phyloP scores from a whole-genome alignment of 1,139 yeast species.

The Suhomyces coccinellae region DNA sequence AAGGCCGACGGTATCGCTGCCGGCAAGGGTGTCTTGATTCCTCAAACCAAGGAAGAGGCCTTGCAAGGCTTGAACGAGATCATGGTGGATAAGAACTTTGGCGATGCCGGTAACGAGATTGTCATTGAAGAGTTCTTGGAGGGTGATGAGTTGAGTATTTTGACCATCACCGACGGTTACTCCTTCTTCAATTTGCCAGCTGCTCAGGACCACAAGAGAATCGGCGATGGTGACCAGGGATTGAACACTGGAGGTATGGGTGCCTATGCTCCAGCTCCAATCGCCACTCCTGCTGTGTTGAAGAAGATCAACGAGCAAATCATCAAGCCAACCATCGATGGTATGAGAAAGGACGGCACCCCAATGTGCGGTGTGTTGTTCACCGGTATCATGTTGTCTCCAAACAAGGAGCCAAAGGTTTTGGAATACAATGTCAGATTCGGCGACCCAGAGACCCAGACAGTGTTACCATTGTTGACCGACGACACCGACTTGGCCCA shows the following conservation, averaged over 20 bases:
- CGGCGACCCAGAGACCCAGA: constrained; percentile 99
- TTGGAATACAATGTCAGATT: constrained; percentile 96
- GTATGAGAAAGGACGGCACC: constrained; percentile 93
- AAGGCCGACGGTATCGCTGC: constrained; percentile 99
- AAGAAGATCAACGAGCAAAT: constrained; percentile 68
- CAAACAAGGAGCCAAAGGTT: constrained; percentile 81
- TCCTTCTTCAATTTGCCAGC: constrained; percentile 89
- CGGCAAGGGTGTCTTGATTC: constrained; percentile 97
- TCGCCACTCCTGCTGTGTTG: constrained; percentile 71
- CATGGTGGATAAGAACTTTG: constrained; percentile 89
- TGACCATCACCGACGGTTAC: constrained; percentile 94
- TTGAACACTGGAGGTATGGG: constrained; percentile 99
- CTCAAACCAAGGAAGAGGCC: constrained; percentile 83
- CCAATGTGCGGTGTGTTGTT: constrained; percentile 96
- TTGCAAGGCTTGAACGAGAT: constrained; percentile 78
- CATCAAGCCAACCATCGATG: constrained; percentile 89
- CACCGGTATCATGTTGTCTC: constrained; percentile 93
- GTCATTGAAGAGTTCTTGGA: constrained; percentile 95
- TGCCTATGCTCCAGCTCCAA: constrained; percentile 97
- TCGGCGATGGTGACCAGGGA: constrained; percentile 91
- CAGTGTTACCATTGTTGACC: constrained; percentile 82
- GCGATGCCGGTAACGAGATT: constrained; percentile 92
- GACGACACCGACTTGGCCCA: constrained; percentile 89
- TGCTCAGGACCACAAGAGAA: constrained; percentile 97
- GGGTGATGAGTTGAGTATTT: constrained; percentile 94